Percentiles rank a stretch among this genome's conserved stretches.
These are phyloP conservation scores for Scenedesmus sp. DNA, from an alignment of 163 green algal genomes.

Conservation along the genomic window DNA sequence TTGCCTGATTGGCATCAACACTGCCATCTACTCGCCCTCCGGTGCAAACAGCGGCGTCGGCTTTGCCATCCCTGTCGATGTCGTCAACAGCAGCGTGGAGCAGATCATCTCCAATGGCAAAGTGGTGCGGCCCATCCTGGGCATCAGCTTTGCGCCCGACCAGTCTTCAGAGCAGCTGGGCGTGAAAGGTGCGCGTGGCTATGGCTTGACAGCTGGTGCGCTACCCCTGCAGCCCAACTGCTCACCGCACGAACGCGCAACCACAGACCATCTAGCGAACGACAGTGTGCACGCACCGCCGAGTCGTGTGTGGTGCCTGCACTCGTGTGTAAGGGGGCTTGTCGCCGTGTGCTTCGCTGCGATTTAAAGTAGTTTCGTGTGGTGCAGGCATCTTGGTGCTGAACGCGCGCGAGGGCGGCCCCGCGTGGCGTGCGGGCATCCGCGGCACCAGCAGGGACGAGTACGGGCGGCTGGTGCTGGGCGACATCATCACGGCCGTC, in stretches of 20 bases:
- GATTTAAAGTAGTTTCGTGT: too few relatives aligned
- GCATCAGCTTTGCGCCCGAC: constrained; percentile 96
- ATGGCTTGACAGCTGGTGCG: background rate
- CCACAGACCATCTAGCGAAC: too few relatives aligned
- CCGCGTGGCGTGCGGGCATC: constrained; percentile 81
- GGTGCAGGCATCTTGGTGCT: constrained; percentile 95
- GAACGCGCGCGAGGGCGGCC: constrained; percentile 78
- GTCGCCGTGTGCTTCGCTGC: too few relatives aligned
- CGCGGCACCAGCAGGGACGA: constrained; percentile 90
- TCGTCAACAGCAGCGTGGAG: constrained; percentile 61
- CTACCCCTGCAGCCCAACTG: too few relatives aligned
- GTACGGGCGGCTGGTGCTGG: constrained; percentile 89
- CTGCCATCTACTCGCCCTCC: constrained; percentile 78
- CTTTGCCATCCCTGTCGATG: constrained; percentile 96
- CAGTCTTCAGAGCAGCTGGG: constrained; percentile 85
- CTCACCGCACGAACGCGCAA: too few relatives aligned
- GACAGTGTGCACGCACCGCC: too few relatives aligned
- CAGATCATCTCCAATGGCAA: constrained; percentile 90
- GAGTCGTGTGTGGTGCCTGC: too few relatives aligned
- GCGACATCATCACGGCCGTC: constrained; percentile 95
- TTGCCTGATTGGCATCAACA: constrained; percentile 95
- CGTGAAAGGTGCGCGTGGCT: constrained; percentile 66
- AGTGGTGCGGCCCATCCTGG: constrained; percentile 93
- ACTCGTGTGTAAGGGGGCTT: too few relatives aligned
- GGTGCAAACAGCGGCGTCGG: constrained; percentile 81